phyloP scores from a whole-genome alignment of 805 yeast species.

The Pachysolen tannophilus region DNA sequence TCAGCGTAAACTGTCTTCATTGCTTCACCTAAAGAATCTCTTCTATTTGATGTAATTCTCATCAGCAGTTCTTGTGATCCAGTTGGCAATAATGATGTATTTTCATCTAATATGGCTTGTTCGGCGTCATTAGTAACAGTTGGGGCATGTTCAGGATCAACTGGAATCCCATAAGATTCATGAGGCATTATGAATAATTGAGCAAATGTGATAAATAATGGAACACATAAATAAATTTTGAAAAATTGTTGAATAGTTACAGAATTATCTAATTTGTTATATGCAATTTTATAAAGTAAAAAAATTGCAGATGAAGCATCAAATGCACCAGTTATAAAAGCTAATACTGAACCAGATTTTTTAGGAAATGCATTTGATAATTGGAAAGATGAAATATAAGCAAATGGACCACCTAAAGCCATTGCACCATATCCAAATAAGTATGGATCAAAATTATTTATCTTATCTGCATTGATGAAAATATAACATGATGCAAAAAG shows the following conservation, averaged over 20 bases:
- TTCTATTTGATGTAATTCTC: slow-evolving; percentile 21
- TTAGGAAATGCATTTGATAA: slow-evolving; percentile 81
- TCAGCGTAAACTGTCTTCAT: slow-evolving; percentile 44
- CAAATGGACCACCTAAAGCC: slow-evolving; percentile 93
- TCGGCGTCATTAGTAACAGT: slow-evolving; percentile 1
- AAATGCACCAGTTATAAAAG: slow-evolving; percentile 86
- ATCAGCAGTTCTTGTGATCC: slow-evolving; percentile 15
- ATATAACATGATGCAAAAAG: slow-evolving; percentile 45
- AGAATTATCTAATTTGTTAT: slow-evolving; percentile 28
- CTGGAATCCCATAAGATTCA: slow-evolving; percentile 59
- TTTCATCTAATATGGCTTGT: slow-evolving; percentile 8
- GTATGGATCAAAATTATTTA: slow-evolving; percentile 48
- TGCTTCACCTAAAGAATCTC: slow-evolving; percentile 52
- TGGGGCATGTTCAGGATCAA: slow-evolving; percentile 12
- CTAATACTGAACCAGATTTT: slow-evolving; percentile 72
- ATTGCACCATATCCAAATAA: slow-evolving; percentile 64
- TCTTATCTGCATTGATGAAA: slow-evolving; percentile 17
- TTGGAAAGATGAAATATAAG: slow-evolving; percentile 84
- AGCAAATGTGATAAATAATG: slow-evolving; percentile 65
- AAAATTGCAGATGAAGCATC: slow-evolving; percentile 90
- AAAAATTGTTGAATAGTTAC: slow-evolving; percentile 55
- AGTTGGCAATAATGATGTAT: slow-evolving; percentile 14
- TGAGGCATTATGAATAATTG: slow-evolving; percentile 77
- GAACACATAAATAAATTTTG: slow-evolving; percentile 60
- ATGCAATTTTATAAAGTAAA: slow-evolving; percentile 59